phyloP scores from a whole-genome alignment of 306 rosid species.

The Rosa multiflora region DNA sequence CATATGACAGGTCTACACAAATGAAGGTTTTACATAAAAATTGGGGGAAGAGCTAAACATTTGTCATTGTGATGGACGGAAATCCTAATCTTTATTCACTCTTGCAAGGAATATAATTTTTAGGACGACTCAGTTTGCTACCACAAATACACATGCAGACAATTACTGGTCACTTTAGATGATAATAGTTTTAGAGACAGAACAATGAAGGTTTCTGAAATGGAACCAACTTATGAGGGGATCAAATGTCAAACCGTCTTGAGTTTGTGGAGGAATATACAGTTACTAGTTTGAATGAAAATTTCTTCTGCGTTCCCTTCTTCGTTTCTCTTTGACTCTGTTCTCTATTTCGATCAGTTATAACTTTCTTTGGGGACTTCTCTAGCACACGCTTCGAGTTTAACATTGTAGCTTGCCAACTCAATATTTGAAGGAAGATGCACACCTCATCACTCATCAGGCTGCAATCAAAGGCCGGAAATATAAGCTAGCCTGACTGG shows the following conservation, averaged over 20 bases:
- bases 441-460: not conserved
- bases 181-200: not conserved
- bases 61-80: not conserved
- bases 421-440: not conserved
- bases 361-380: not conserved
- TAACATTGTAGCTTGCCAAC: constrained; percentile 5
- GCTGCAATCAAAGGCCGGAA: not conserved
- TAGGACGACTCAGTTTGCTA: not conserved
- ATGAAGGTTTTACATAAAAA: not conserved
- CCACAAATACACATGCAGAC: not conserved
- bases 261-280: not conserved
- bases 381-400: not conserved
- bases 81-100: not conserved
- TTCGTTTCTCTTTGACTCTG: not conserved
- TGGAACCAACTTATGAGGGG: not conserved
- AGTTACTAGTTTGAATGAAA: not conserved
- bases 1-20: not conserved
- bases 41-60: not conserved
- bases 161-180: not conserved
- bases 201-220: not conserved
- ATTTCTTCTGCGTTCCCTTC: not conserved
- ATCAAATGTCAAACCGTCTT: not conserved
- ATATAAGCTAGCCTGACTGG: not conserved
- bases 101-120: not conserved
- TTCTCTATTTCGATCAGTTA: not conserved